Evolutionary conservation across 202 grass and related monocot genomes (phyloP).

Genomic region (Panicum virgatum): DNA sequence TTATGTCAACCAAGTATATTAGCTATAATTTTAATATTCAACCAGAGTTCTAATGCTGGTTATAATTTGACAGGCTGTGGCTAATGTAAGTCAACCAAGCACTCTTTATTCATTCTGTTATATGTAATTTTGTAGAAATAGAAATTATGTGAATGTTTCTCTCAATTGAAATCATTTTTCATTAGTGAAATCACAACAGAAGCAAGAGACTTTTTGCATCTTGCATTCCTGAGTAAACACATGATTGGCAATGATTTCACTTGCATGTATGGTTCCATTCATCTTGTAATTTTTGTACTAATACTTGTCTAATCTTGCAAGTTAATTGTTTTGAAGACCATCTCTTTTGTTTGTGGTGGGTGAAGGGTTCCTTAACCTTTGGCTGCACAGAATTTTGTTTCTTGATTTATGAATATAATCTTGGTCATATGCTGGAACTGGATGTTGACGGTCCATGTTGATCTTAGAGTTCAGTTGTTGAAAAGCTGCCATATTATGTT

Average conservation of each 20-base stretch:
- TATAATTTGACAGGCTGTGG: not conserved
- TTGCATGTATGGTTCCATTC: not conserved
- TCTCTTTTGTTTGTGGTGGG: not conserved
- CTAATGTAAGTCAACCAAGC: not conserved
- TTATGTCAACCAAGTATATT: not conserved
- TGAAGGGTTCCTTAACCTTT: not conserved
- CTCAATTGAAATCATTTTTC: not conserved
- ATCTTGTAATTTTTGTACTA: not conserved
- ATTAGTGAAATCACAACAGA: not conserved
- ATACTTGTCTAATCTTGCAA: not conserved
- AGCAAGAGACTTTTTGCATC: not conserved
- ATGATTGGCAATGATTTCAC: not conserved
- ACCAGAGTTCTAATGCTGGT: slow-evolving; percentile 6
- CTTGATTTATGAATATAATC: not conserved
- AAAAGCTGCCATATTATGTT: not conserved
- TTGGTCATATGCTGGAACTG: not conserved
- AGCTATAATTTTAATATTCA: not conserved
- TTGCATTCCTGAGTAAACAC: not conserved
- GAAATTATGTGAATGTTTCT: not conserved
- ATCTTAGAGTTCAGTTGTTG: not conserved
- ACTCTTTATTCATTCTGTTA: not conserved
- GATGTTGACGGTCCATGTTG: not conserved
- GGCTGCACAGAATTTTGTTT: not conserved
- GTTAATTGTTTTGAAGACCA: not conserved
- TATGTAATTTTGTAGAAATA: slow-evolving; percentile 4